These are phyloP conservation scores for Cardiosporidium cionae DNA, from an alignment of 169 alveolate genomes.

Conservation along the genomic window DNA sequence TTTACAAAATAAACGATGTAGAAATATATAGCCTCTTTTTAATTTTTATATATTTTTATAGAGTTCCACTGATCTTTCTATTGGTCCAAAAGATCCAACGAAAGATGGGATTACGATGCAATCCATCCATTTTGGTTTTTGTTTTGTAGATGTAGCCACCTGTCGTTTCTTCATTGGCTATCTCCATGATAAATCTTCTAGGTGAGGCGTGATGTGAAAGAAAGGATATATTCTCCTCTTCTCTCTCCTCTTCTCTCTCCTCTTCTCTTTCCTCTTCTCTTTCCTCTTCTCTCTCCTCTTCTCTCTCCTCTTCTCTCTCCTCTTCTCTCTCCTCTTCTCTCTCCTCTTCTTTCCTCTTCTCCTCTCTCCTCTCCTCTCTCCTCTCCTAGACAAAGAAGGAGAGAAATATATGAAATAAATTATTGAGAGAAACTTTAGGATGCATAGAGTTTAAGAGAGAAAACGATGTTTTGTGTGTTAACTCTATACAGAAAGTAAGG, in stretches of 20 bases:
- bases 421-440: too few relatives aligned
- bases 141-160: slow-evolving; percentile 17
- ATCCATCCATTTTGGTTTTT: background rate
- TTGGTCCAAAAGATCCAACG: background rate
- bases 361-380: background rate
- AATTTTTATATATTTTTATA: background rate
- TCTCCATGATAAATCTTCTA: background rate
- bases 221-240: too few relatives aligned
- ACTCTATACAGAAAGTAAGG: too few relatives aligned
- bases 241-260: too few relatives aligned
- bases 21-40: background rate
- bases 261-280: too few relatives aligned
- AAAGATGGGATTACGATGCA: background rate
- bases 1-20: too few relatives aligned
- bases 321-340: background rate
- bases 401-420: too few relatives aligned
- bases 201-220: too few relatives aligned
- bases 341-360: background rate
- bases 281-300: too few relatives aligned
- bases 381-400: too few relatives aligned
- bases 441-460: too few relatives aligned
- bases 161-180: background rate
- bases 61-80: background rate
- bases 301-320: background rate
- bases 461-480: too few relatives aligned